phyloP scores from a whole-genome alignment of 768 basidiomycete species.

The Pleurotus eryngii region DNA sequence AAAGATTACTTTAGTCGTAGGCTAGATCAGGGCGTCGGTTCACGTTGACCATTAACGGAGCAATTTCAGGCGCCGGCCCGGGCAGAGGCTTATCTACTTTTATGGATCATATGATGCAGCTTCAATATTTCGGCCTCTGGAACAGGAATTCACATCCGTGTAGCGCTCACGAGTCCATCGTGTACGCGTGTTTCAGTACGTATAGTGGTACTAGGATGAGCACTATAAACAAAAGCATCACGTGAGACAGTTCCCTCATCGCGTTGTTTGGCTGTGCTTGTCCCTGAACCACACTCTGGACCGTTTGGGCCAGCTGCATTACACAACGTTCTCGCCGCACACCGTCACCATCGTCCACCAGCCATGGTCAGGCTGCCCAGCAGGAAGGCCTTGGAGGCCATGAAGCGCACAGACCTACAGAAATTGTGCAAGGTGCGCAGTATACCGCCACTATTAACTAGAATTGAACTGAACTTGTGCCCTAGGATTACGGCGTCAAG shows the following conservation, averaged over 20 bases:
- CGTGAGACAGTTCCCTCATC: not conserved
- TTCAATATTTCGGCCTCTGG: no score
- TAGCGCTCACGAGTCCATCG: no score
- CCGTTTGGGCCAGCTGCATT: not conserved
- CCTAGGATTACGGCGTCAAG: constrained; percentile 73
- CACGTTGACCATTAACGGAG: constrained; percentile 6
- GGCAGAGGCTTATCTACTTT: not conserved
- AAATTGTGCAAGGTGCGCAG: constrained; percentile 65
- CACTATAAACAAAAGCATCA: not conserved
- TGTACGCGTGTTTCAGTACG: no score
- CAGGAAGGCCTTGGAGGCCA: constrained; percentile 38
- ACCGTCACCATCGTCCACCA: constrained; percentile 3
- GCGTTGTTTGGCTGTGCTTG: constrained; percentile 4
- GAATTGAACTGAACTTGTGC: constrained; percentile 12
- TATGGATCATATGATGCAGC: no score
- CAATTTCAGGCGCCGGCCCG: not conserved
- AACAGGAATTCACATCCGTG: no score
- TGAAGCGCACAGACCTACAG: constrained; percentile 50
- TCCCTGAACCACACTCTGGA: constrained; percentile 7
- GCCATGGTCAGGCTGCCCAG: constrained; percentile 40
- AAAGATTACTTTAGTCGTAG: not conserved
- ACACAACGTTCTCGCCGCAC: not conserved
- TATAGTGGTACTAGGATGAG: no score
- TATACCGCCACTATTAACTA: not conserved
- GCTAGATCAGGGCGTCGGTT: constrained; percentile 5